Percentiles rank a stretch among this genome's conserved stretches.
Evolutionary conservation across 2,329 filamentous ascomycete genomes (phyloP).

Genomic region (Phialophora verrucosa): DNA sequence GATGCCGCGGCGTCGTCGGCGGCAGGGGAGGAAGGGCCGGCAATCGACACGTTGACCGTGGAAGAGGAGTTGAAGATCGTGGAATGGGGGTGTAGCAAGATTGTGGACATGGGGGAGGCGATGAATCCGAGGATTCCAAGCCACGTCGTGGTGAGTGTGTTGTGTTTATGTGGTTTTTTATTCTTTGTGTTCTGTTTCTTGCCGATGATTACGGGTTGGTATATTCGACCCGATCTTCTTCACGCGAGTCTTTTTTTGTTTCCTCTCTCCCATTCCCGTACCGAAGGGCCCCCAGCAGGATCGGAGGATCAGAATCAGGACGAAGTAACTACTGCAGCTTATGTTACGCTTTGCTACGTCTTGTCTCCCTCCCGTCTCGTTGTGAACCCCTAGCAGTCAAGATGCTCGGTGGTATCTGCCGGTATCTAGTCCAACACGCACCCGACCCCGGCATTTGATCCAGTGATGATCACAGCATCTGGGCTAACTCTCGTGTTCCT

Average conservation of each 20-base stretch:
- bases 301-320: neutral
- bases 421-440: neutral
- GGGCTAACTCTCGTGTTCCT: neutral
- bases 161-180: neutral
- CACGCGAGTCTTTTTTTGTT: neutral
- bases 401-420: no score
- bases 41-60: constrained; percentile 73
- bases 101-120: constrained; percentile 63
- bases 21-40: neutral
- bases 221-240: neutral
- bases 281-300: neutral
- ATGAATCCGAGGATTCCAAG: constrained; percentile 59
- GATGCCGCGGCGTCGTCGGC: constrained; percentile 19
- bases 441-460: neutral
- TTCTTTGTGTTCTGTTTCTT: neutral
- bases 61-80: constrained; percentile 84
- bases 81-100: constrained; percentile 73
- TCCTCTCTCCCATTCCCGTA: neutral
- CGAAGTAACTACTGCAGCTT: neutral
- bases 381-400: neutral
- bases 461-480: neutral
- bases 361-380: neutral
- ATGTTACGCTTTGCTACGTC: neutral
- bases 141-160: constrained; percentile 53
- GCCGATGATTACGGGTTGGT: neutral